Evolutionary conservation across 2,329 filamentous ascomycete species (phyloP), one percentile per base, ranked within the genome.

Genomic region (Colletotrichum plurivorum): DNA sequence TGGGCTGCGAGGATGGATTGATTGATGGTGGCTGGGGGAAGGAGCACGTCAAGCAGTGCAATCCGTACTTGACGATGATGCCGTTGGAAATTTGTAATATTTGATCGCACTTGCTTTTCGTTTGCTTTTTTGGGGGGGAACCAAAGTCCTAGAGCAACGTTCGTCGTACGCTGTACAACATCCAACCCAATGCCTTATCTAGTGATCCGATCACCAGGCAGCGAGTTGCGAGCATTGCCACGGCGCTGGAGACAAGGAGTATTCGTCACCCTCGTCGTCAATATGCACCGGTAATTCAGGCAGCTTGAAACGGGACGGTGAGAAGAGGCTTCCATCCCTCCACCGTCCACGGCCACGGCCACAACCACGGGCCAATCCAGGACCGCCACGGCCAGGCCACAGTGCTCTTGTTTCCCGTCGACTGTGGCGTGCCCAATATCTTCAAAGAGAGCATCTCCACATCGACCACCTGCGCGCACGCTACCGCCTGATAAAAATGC

Each of bases 401-500:
- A 63, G 67, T 70, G 53, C 46, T 41, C 6, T 15, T 13, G 5
- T 6, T 10, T 54, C 12, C 12, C 8, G 12, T 12, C 15, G 9
- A 70, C 67, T 69, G 64, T 70, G 46, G 25, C 39, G 9, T 43
- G 27, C 46, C 57, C 20, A 70, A 52, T 48, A 61, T 69, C 67
- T 69, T 61, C 67, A 69, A 56, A 51, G 55, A 16, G 18, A 20
- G 25, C 54, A 60, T 69, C 63, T 64, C 64, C 67, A 67, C 67
- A 70, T 36, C 64, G 48, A 54, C 67, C 51, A 48, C 59, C 65
- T 68, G 60, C 60, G 36, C 59, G 46, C 60, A 58, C 65, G 65
- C 65, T 64, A 68, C 65, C 46, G 59, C 53, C 53, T 63, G 41
- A 68, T 68, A 56, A 68, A 63, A 68, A 64, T 57, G 55, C 65